phyloP scores from a whole-genome alignment of 352 stramenopile species.

The Pythium utonaiense region DNA sequence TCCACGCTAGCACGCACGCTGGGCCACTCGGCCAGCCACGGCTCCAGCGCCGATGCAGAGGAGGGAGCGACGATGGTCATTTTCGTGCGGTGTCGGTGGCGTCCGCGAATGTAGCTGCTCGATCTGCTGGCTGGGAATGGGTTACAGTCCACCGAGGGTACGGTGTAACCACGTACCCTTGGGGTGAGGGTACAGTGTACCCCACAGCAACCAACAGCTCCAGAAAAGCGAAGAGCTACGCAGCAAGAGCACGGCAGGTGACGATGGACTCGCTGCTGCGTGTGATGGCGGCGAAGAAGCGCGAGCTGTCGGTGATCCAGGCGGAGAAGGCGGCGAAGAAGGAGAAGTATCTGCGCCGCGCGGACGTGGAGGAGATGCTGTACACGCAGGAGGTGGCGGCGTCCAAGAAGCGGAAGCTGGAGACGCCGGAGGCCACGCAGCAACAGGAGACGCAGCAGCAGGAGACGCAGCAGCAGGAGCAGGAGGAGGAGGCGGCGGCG shows the following conservation, averaged over 20 bases:
- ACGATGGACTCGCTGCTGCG: conserved; percentile 69
- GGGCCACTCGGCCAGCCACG: conserved; percentile 79
- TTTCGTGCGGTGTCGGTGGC: not conserved
- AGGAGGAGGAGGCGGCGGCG: conserved; percentile 25
- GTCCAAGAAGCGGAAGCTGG: conserved; percentile 47
- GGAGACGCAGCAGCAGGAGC: not conserved
- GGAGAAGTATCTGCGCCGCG: conserved; percentile 78
- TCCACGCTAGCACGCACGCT: conserved; percentile 64
- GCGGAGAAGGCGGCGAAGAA: conserved; percentile 47
- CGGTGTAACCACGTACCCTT: not conserved
- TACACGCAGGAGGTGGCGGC: conserved; percentile 22
- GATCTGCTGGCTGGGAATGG: conserved; percentile 4
- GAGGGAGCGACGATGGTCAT: not conserved
- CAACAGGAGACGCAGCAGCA: not conserved
- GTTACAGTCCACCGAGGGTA: not conserved
- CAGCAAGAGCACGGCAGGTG: not conserved
- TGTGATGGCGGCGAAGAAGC: conserved; percentile 83
- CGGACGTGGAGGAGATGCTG: conserved; percentile 67
- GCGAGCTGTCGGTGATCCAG: conserved; percentile 52
- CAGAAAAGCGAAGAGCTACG: not conserved
- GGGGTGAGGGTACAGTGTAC: not conserved
- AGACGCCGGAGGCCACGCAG: conserved; percentile 8
- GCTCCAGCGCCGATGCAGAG: conserved; percentile 29
- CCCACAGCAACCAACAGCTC: not conserved
- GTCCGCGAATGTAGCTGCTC: not conserved